Evolutionary conservation across 2,329 filamentous ascomycete species (phyloP).

Genomic region (Sporothrix dimorphospora): DNA sequence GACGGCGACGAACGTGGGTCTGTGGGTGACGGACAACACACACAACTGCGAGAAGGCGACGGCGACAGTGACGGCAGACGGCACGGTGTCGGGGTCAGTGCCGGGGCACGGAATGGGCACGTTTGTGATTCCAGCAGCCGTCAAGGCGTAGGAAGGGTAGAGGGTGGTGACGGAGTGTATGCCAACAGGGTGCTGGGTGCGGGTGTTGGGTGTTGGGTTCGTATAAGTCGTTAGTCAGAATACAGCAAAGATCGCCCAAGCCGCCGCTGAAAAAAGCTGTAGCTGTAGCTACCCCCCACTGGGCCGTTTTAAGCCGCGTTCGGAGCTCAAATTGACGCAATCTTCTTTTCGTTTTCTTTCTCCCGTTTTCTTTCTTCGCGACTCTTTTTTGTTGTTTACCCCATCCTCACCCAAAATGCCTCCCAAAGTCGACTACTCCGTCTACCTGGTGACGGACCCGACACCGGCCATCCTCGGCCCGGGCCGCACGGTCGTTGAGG

Average conservation of each 20-base stretch:
- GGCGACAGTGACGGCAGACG: constrained; percentile 34
- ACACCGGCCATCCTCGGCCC: constrained; percentile 79
- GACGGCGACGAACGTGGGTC: constrained; percentile 24
- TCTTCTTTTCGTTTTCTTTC: background rate
- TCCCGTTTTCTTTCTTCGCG: background rate
- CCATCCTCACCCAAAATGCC: background rate
- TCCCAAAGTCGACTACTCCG: constrained; percentile 66
- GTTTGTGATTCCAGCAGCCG: constrained; percentile 29
- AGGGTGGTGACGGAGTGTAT: background rate
- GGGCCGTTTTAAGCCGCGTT: constrained; percentile 25
- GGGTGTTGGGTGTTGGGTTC: background rate
- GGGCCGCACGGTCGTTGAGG: constrained; percentile 64
- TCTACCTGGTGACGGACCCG: constrained; percentile 93
- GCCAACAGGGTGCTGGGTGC: background rate
- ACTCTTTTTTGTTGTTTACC: background rate
- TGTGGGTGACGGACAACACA: constrained; percentile 37
- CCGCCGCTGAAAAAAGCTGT: background rate
- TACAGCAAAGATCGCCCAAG: constrained; percentile 1
- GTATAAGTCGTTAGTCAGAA: constrained; percentile 14
- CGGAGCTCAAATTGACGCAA: constrained; percentile 26
- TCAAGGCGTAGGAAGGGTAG: background rate
- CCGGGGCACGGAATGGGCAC: constrained; percentile 27
- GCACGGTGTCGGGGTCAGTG: constrained; percentile 29
- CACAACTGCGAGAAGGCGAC: constrained; percentile 35
- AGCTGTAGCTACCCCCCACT: constrained; percentile 8